Evolutionary conservation across 2,329 filamentous ascomycete species (phyloP), one percentile per base, ranked within the genome.

Genomic region (Lachnellula cervina): DNA sequence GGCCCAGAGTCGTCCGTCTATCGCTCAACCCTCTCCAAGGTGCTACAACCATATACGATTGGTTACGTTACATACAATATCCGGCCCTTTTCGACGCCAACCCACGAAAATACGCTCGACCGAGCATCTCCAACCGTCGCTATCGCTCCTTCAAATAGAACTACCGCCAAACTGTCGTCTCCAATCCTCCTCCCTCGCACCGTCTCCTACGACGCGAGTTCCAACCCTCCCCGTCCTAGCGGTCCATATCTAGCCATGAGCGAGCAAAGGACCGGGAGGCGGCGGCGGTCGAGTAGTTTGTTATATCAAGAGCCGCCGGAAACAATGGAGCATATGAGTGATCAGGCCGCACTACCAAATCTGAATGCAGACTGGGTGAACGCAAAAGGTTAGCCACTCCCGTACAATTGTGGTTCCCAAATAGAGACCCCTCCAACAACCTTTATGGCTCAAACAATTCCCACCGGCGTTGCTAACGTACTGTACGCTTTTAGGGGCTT

Each of bases 321-420:
- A 80, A 96, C 93, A 55, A 85, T 97, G 70, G 94, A 99, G 79
- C 94, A 97, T 76, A 90, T 96, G 74, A 97, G 89, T 71, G 94
- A 99, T 74, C 94, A 97, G 79, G 89, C 91, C 55, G 89, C 90
- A 38, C 80, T 97, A 66, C 94, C 94, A 51, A 99, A 99, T 70
- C 77, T 97, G 70, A 99, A 99, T 74, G 91, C 94, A 65, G 90
- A 97, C 76, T 99, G 94, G 94, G 95, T 97, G 64, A 97, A 97
- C 74, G 90, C 92, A 69, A 99, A 99, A 84, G 94, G 94, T 97
- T 77, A 76, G 82, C 72, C 51, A 35, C 45, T 61, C 44, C 55
- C 25, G 17, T 19, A 44, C 21, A 25, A 40, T 21, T 25, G 19
- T 11, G 34, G 45, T 11, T 38, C 32, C 34, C 14, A 32, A 21